Evolutionary conservation across 73 alveolate genomes (phyloP).

Genomic region (Stentor roeselii): DNA sequence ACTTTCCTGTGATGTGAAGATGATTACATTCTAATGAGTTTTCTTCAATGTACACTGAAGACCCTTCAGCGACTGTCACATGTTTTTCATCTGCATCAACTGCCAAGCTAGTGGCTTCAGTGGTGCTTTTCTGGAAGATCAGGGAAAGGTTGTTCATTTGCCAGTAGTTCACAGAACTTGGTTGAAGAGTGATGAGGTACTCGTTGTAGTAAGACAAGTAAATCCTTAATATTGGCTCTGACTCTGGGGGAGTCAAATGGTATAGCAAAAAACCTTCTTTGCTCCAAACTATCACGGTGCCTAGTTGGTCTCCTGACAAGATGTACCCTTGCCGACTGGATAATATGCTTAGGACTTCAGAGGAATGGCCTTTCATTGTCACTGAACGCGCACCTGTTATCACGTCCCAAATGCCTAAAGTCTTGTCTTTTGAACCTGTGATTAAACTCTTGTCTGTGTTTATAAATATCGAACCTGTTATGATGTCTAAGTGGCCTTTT

Average conservation of each 20-base stretch:
- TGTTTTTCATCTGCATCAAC: not conserved
- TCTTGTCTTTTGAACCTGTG: not conserved
- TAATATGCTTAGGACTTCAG: not conserved
- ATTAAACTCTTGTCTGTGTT: not conserved
- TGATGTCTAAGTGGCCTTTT: not conserved
- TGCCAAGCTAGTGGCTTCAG: not conserved
- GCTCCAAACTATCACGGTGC: not conserved
- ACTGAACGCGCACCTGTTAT: not conserved
- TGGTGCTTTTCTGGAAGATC: not conserved
- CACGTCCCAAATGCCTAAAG: not conserved
- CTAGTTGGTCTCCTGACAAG: not conserved
- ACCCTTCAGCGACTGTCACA: not conserved
- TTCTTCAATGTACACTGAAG: not conserved
- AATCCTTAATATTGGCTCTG: not conserved
- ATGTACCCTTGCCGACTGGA: not conserved
- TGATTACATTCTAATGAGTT: not conserved
- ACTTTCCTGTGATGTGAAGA: not conserved
- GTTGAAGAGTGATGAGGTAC: not conserved
- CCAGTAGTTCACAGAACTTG: not conserved
- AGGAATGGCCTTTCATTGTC: not conserved
- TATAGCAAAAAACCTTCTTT: not conserved
- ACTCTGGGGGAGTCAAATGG: not conserved
- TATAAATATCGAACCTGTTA: not conserved
- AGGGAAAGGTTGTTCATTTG: not conserved
- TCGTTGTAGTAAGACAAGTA: not conserved